Evolutionary conservation across 768 basidiomycete species (phyloP), one percentile per base, ranked within the genome.

Genomic region (Mycena rebaudengoi): DNA sequence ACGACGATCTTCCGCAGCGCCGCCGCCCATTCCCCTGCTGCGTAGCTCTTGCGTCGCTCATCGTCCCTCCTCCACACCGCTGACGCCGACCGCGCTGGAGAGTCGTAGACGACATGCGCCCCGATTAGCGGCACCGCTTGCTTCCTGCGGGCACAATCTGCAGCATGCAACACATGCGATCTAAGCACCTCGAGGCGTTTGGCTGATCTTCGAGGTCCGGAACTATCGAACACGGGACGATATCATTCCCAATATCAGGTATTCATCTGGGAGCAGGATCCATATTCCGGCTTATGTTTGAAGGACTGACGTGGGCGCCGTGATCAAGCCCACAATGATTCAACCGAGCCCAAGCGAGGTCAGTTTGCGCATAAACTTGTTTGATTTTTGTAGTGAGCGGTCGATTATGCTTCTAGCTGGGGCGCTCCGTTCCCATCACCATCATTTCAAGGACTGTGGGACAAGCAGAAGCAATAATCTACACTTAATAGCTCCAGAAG

Each of bases 31-130:
- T 35, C 10, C 40, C 40, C 39, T 43, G 39, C 39, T 29, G 52
- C 30, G 29, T 10, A 33, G 23, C n/a, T n/a, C 43, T 56, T 54
- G 39, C 52, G 26, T 12, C 52, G 39, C 52, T 39, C 43, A 56
- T 56, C 43, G 54, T 30, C 30, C 54, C 54, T 41, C 39, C 37
- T 55, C n/a, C 54, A 56, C 54, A 25, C 50, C 53, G 28, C 16
- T 29, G 53, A 54, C 40, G 26, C 26, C 28, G 54, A 33, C 30
- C 48, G 30, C n/a, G 48, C 53, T 32, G 53, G 28, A 56, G 32
- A 21, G 32, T 40, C 43, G 35, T 29, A 18, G 14, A 26, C 26
- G 54, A 45, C 54, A 44, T 44, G 54, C 41, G 30, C 41, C 30
- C 41, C 20, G 21, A 30, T 29, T 32, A 43, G 28, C 20, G 16